Conservation (phyloP, 495 filamentous ascomycete species). For the Pseudevernia furfuracea region DNA sequence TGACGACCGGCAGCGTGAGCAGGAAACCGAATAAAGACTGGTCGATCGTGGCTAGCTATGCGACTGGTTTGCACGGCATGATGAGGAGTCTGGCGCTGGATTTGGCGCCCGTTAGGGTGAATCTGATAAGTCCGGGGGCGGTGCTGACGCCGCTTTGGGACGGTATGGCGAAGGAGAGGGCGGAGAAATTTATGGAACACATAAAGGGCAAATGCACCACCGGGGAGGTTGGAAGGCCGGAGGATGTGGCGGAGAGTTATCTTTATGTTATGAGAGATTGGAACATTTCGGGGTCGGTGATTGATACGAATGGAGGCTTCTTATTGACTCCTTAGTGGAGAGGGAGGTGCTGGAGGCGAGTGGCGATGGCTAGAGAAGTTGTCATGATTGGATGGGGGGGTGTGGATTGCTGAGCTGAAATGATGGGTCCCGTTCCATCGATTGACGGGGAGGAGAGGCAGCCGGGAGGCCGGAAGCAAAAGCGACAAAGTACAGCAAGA, state of each 20-base stretch:
- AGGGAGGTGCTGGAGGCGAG: neutral
- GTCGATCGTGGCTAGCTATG: constrained; percentile 37
- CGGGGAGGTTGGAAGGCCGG: constrained; percentile 40
- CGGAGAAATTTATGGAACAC: constrained; percentile 29
- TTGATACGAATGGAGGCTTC: constrained; percentile 36
- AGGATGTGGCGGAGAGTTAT: constrained; percentile 59
- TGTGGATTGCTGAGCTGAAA: too few relatives aligned
- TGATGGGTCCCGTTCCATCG: too few relatives aligned
- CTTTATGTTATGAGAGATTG: constrained; percentile 56
- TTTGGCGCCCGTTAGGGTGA: constrained; percentile 52
- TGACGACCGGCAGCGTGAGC: constrained; percentile 46
- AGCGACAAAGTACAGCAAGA: too few relatives aligned
- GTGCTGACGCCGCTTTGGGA: constrained; percentile 48
- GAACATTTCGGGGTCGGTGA: constrained; percentile 42
- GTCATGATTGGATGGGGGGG: neutral
- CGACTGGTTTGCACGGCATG: constrained; percentile 35
- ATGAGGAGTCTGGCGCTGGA: constrained; percentile 48
- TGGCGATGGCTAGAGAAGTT: neutral
- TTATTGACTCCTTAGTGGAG: constrained; percentile 22
- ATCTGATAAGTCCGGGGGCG: constrained; percentile 48
- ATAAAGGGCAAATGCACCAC: constrained; percentile 33
- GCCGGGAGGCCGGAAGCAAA: too few relatives aligned
- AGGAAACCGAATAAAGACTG: constrained; percentile 42
- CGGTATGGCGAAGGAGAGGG: constrained; percentile 26
- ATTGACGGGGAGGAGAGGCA: too few relatives aligned